Evolutionary conservation across 176 grass and related monocot species (phyloP).

Genomic region (Stipa capillata): DNA sequence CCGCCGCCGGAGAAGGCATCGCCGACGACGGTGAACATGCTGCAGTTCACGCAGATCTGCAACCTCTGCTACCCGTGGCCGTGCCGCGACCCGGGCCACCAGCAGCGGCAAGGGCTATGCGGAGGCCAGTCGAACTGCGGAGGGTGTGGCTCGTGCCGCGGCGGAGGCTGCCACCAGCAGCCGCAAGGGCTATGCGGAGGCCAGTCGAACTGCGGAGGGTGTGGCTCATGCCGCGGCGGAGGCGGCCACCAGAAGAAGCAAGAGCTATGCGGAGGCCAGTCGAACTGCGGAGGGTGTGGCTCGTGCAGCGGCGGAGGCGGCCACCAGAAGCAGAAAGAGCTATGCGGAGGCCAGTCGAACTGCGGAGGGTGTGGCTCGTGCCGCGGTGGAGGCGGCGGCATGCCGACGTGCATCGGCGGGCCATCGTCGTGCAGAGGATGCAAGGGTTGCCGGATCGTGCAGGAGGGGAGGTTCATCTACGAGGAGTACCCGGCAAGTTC

Average conservation of each 20-base stretch:
- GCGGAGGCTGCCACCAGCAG: neutral
- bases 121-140: no score
- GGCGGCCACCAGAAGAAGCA: neutral
- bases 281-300: conserved; percentile 27
- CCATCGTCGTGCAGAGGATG: conserved; percentile 37
- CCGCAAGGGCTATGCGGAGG: no score
- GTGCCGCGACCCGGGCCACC: conserved; percentile 37
- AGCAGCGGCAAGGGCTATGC: no score
- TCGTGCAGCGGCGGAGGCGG: conserved; percentile 16
- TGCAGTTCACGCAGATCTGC: conserved; percentile 23
- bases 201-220: no score
- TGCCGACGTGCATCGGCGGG: conserved; percentile 23
- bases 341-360: conserved; percentile 21
- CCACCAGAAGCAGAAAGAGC: neutral
- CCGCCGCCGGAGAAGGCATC: no score
- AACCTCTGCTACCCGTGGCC: conserved; percentile 44
- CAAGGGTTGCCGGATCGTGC: conserved; percentile 37
- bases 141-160: no score
- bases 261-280: conserved; percentile 18
- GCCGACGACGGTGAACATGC: conserved; percentile 33
- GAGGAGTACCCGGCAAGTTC: conserved; percentile 33
- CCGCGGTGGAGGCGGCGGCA: neutral
- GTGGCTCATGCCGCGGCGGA: no score
- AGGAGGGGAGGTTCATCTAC: conserved; percentile 41
- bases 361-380: conserved; percentile 33